phyloP scores from a whole-genome alignment of 108 stramenopile genomes.

The Fragilaria crotonensis region DNA sequence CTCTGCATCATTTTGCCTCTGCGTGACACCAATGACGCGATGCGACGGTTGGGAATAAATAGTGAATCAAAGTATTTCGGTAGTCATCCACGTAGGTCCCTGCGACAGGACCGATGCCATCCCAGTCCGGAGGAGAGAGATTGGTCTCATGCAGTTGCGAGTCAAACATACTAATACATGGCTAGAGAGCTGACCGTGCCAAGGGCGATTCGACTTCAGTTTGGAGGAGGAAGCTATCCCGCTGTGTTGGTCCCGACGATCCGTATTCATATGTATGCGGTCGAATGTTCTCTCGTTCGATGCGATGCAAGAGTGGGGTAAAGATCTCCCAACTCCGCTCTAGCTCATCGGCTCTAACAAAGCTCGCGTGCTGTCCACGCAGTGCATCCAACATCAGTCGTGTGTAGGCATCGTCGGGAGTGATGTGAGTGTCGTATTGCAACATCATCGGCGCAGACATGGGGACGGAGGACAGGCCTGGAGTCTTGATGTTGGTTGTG shows the following conservation, averaged over 20 bases:
- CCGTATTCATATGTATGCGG: slow-evolving; percentile 71
- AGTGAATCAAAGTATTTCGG: too few species aligned
- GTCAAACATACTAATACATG: too few species aligned
- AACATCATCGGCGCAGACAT: slow-evolving; percentile 69
- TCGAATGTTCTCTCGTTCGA: slow-evolving; percentile 53
- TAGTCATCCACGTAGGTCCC: too few species aligned
- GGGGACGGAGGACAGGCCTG: slow-evolving; percentile 67
- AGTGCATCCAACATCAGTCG: slow-evolving; percentile 91
- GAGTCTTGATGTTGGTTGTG: slow-evolving; percentile 89
- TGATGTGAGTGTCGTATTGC: slow-evolving; percentile 42
- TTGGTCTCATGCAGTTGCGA: too few species aligned
- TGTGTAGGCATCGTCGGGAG: slow-evolving; percentile 85
- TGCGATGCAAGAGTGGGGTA: slow-evolving; percentile 84
- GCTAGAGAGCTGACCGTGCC: too few species aligned
- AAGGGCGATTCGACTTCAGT: too few species aligned
- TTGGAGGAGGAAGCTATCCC: slow-evolving; percentile 47
- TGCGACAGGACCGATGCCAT: too few species aligned
- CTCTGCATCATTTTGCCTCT: too few species aligned
- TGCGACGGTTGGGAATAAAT: too few species aligned
- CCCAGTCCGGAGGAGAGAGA: too few species aligned
- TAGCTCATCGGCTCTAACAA: slow-evolving; percentile 95
- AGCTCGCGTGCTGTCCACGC: slow-evolving; percentile 82
- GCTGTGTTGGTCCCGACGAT: slow-evolving; percentile 63
- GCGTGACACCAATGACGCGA: too few species aligned
- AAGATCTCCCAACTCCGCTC: slow-evolving; percentile 89